phyloP scores from a whole-genome alignment of 1,284 basidiomycete species.

The Amylostereum areolatum region DNA sequence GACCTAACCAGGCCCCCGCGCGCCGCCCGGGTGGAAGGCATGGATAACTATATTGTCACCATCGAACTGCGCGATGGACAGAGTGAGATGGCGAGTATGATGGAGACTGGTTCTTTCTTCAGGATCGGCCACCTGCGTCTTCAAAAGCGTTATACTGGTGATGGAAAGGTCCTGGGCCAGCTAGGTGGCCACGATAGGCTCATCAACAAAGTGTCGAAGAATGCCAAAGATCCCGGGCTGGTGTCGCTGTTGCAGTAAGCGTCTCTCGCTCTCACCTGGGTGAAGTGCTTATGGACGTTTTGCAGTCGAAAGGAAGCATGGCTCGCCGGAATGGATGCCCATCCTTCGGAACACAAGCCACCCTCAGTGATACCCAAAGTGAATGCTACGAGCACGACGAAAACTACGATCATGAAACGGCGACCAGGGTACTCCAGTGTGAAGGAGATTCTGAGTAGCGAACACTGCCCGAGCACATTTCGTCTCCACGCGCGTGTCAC shows the following conservation, averaged over 20 bases:
- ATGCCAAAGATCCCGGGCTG: slow-evolving; percentile 22
- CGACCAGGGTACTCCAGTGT: slow-evolving; percentile 24
- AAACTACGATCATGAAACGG: not conserved
- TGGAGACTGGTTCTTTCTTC: slow-evolving; percentile 39
- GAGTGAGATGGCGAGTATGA: slow-evolving; percentile 29
- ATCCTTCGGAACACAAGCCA: slow-evolving; percentile 1
- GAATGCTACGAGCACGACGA: slow-evolving; percentile 2
- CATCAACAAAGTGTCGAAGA: slow-evolving; percentile 40
- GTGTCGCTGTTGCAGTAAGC: slow-evolving; percentile 24
- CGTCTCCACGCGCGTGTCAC: slow-evolving; percentile 43
- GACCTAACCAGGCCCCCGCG: slow-evolving; percentile 26
- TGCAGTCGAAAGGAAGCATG: slow-evolving; percentile 23
- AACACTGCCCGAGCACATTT: slow-evolving; percentile 33
- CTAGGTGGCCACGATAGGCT: slow-evolving; percentile 53
- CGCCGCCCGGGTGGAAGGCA: slow-evolving; percentile 31
- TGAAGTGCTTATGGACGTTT: not conserved
- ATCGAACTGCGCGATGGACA: slow-evolving; percentile 48
- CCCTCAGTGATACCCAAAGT: slow-evolving; percentile 9
- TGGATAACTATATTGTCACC: slow-evolving; percentile 47
- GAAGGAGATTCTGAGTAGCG: slow-evolving; percentile 29
- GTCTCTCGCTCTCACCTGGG: not conserved
- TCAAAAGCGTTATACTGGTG: slow-evolving; percentile 22
- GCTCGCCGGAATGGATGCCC: not conserved
- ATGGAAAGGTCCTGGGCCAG: slow-evolving; percentile 32
- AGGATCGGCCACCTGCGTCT: slow-evolving; percentile 47